These are phyloP conservation scores for Chrysosporium keratinophilum DNA, from an alignment of 2,329 filamentous ascomycete species.

Conservation along the genomic window DNA sequence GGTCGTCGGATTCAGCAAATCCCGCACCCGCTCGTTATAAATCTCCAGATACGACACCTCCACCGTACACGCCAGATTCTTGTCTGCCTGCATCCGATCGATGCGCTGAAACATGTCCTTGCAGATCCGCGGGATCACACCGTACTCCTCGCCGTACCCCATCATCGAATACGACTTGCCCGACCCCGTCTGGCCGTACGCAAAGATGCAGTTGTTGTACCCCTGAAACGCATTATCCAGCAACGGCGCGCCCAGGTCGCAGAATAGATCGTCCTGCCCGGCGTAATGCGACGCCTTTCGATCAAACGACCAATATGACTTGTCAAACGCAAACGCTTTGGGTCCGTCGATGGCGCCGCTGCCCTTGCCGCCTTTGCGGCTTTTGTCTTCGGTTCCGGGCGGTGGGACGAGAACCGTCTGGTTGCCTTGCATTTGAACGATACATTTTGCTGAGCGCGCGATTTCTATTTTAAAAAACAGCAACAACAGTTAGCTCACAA, in stretches of 20 bases:
- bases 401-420: slow-evolving; percentile 81
- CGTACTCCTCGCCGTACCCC: slow-evolving; percentile 92
- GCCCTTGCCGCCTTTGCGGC: slow-evolving; percentile 31
- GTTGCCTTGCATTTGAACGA: slow-evolving; percentile 88
- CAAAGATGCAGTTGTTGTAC: slow-evolving; percentile 99
- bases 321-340: slow-evolving; percentile 91
- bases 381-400: slow-evolving; percentile 44
- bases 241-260: slow-evolving; percentile 76
- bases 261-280: slow-evolving; percentile 78
- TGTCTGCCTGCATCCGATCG: slow-evolving; percentile 57
- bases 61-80: slow-evolving; percentile 75
- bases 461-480: slow-evolving; percentile 51
- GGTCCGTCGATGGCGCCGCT: slow-evolving; percentile 50
- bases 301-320: slow-evolving; percentile 96
- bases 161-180: slow-evolving; percentile 99
- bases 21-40: slow-evolving; percentile 94
- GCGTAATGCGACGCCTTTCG: slow-evolving; percentile 72
- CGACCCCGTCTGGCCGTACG: slow-evolving; percentile 95
- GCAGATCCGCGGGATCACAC: slow-evolving; percentile 94
- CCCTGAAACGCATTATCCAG: slow-evolving; percentile 97
- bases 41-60: slow-evolving; percentile 99
- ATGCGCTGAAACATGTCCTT: slow-evolving; percentile 96
- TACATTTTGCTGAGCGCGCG: slow-evolving; percentile 86
- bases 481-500: background rate
- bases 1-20: slow-evolving; percentile 86